phyloP scores from a whole-genome alignment of 208 protist genomes.

The Leishmania martiniquensis region DNA sequence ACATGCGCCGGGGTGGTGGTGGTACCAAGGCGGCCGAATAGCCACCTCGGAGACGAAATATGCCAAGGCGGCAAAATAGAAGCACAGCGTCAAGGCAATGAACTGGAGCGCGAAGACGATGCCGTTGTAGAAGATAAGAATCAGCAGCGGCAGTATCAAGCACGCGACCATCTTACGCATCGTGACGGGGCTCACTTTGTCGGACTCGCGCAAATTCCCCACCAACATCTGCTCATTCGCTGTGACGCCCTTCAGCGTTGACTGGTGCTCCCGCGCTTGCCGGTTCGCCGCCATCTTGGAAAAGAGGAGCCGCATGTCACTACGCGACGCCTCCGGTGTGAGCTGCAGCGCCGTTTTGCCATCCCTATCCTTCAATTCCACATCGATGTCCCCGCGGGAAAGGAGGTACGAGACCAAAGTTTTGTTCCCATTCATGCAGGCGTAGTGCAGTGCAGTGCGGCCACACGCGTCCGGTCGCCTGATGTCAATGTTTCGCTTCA shows the following conservation, averaged over 20 bases:
- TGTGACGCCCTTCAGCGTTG: constrained; percentile 33
- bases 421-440: constrained; percentile 45
- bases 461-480: constrained; percentile 56
- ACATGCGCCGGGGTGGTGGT: constrained; percentile 67
- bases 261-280: constrained; percentile 30
- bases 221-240: constrained; percentile 58
- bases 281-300: constrained; percentile 46
- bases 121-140: constrained; percentile 85
- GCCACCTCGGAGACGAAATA: constrained; percentile 92
- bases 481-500: constrained; percentile 55
- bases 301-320: constrained; percentile 63
- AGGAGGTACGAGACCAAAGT: constrained; percentile 56
- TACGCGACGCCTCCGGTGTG: constrained; percentile 33
- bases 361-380: constrained; percentile 47
- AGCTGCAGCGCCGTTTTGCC: constrained; percentile 63
- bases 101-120: constrained; percentile 72
- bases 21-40: constrained; percentile 91
- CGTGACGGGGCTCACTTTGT: constrained; percentile 77
- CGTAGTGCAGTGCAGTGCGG: constrained; percentile 76
- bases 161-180: constrained; percentile 73
- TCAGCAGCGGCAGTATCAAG: constrained; percentile 67
- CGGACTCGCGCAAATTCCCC: constrained; percentile 53
- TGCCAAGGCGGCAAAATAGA: constrained; percentile 75
- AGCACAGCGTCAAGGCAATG: constrained; percentile 59
- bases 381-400: constrained; percentile 44